Base-by-base conservation (phyloP, 176 grass and related monocot genomes). In the Hordeum marinum region DNA sequence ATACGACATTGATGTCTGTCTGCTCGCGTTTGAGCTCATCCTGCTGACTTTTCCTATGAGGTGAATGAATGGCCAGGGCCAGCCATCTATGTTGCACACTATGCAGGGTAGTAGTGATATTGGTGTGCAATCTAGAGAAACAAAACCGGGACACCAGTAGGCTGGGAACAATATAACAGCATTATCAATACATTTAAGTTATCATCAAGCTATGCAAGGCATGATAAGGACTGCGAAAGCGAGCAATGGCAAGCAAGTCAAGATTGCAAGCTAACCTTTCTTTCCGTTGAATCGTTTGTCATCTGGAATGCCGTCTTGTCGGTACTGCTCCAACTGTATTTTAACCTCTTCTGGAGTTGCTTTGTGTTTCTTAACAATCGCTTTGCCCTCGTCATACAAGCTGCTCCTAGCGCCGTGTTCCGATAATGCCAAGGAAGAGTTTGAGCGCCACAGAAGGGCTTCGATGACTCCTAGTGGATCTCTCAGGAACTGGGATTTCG, bases 291-390 rank as follows among this genome's bases (percentile, higher is more conserved):
- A 92, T 31, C 84, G 84, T 79, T 92, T 95, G 20, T 95, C 91
- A 54, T 92, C 89, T 76, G 91, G 89, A 70, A 98, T 94, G 72
- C 88, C 96, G 76, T 98, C 93, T 82, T 78, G 78, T 25, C 79
- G 66, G 76, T 99, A 99, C 75, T 82, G 91, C 77, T 85, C 85
- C 86, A 99, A 85, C 36, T 99, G 96, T 57, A 89, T 24, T 66
- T 94, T 81, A 7, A 99, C 96, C 90, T 99, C 93, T 90, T 99
- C 91, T 45, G 90, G 88, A 34, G 91, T 95, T 77, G 96, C 93
- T 78, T 99, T 96, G 76, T 99, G 84, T 84, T 99, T 99, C 86
- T 81, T 94, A 86, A 99, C 85, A 80, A 96, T 86, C 37, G 93
- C 91, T 83, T 89, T 99, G 20, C 77, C 96, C 77, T 96, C 96